Evolutionary conservation across 805 yeast species (phyloP), one percentile per base, ranked within the genome.

Genomic region (Nakazawaea molendinolei): DNA sequence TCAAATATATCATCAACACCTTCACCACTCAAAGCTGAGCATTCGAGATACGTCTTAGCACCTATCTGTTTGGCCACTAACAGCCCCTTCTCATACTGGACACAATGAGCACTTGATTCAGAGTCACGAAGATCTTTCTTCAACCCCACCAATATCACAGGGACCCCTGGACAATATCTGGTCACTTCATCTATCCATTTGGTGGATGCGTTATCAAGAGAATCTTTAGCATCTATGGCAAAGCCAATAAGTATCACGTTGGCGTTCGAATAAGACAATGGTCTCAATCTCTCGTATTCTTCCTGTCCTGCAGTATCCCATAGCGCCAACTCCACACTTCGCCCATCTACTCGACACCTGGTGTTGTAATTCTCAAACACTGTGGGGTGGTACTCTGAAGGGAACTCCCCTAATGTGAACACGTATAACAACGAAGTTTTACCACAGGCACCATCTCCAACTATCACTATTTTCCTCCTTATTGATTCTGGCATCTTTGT

Each of bases 231-330:
- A 54, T 89, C 85, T 14, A 87, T 65, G 0, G 96, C 86, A 60
- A 84, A 89, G 0, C 90, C 96, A 36, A 87, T 80, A 37, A 87
- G 61, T 35, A 89, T 80, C 38, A 85, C 83, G 56, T 89, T 84
- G 2, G 96, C 94, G 49, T 85, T 81, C 8, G 89, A 74, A 52
- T 89, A 89, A 16, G 95, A 82, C 45, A 89, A 63, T 1, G 96
- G 96, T 43, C 96, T 72, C 40, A 89, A 63, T 41, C 96, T 64
- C 54, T 87, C 96, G 54, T 87, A 87, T 58, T 87, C 97, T 61
- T 87, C 97, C 60, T 87, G 96, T 3, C 97, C 97, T 4, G 97
- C 96, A 1, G 96, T 87, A 55, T 87, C 97, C 96, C 97, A 87
- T 18, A 87, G 61, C 2, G 95, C 89, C 38, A 87, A 60, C 44